Base-by-base conservation (phyloP, 257 asterid genomes). In the Mentha longifolia region DNA sequence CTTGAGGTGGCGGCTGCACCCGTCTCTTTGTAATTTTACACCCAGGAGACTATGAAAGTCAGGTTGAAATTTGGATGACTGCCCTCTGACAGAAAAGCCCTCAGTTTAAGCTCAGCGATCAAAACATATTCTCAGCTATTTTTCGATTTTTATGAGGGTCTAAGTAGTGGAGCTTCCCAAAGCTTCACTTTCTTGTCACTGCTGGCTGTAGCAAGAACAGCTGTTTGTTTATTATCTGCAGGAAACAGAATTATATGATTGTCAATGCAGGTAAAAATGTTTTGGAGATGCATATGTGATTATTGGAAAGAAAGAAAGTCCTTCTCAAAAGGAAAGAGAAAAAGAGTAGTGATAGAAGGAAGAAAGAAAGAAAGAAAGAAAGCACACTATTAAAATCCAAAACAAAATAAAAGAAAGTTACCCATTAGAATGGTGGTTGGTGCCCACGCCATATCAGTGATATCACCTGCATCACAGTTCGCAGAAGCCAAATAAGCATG, bases 121-220 rank as follows among this genome's bases (percentile, higher is more conserved):
- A 13, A 28, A 52, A 51, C 69, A 58, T 35, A 61, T 12, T 22
- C 31, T 3, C 14, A 15, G 35, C 12, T 42, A 49, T 58, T 35
- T 12, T 63, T 60, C 12, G 43, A 49, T 58, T 43, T 15, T 63
- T 60, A 81, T 8, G 89, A 65, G 37, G 74, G 47, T 46, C 65
- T 76, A 37, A 65, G 65, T 7, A 73, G 65, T 56, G 98, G 98
- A 54, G 97, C 86, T 28, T 88, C 88, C 99, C 99, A 94, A 56
- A 91, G 80, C 88, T 94, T 94, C 73, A 91, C 96, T 74, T 94
- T 94, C 92, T 89, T 94, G 86, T 91, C 97, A 1, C 59, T 70
- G 81, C 99, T 85, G 79, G 97, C 72, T 6, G 99, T 91, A 50
- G 96, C 97, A 68, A 94, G 80, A 41, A 85, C 77, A 55, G 67